Evolutionary conservation across 179 eudicot species (phyloP), one percentile per base, ranked within the genome.

Genomic region (Beta macrorhiza): DNA sequence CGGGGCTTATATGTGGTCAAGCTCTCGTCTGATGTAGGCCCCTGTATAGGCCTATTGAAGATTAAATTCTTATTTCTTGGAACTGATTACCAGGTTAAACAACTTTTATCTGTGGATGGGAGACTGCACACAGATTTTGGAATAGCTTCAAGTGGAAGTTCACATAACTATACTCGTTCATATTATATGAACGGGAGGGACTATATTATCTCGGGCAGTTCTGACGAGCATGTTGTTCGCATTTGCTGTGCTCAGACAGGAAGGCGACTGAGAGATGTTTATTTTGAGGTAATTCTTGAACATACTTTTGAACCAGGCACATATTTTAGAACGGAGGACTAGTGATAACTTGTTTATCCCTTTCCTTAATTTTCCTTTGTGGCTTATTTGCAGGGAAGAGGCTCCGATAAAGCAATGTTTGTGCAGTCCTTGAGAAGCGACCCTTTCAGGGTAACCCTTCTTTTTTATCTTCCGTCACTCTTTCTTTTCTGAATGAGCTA

Each of bases 361-460:
- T 15, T 9, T 72, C 57, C 55, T 58, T 17, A 72, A 53, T 51
- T 51, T 53, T 42, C 19, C 44, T n/a, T 32, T 13, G n/a, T 64
- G 44, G 51, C 7, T 69, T 29, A 59, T 76, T 25, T 84, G 78
- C 93, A 95, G 98, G 97, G 91, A 80, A 92, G 87, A 86, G 90
- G 91, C 76, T 84, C 92, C 20, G 92, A 90, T 44, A 86, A 93
- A 70, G 88, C 95, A 61, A 91, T 92, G 91, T 93, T 91, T 89
- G 97, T 95, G 76, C 98, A 95, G 84, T 95, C 98, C 55, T 86
- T 95, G 88, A 91, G 98, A 81, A 89, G 98, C 49, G 98, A 95
- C 82, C 98, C 98, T 80, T 95, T 92, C 77, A 87, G 95, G 86
- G 98, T 95, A 85, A 83, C 83, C 79, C 79, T 52, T 67, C 78